Evolutionary conservation across 2,329 filamentous ascomycete species (phyloP).

Genomic region (Geosmithia putterillii): DNA sequence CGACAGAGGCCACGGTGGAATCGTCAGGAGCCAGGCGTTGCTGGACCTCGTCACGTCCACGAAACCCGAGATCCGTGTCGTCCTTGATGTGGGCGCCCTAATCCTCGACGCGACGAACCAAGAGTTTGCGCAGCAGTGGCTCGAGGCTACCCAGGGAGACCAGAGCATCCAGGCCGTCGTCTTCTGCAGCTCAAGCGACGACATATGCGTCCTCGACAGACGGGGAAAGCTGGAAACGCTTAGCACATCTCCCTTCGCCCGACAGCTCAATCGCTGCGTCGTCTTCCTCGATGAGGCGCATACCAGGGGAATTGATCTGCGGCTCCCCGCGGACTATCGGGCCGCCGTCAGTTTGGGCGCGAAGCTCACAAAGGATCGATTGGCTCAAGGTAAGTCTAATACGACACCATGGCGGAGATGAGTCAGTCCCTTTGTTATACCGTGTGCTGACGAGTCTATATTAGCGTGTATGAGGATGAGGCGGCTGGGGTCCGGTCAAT

Average conservation of each 20-base stretch:
- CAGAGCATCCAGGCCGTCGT: conserved; percentile 24
- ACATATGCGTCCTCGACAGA: conserved; percentile 39
- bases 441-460: too few relatives aligned
- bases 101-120: conserved; percentile 51
- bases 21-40: neutral
- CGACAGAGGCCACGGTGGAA: neutral
- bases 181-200: conserved; percentile 44
- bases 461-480: conserved; percentile 65
- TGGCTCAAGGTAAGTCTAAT: conserved; percentile 53
- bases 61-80: conserved; percentile 34
- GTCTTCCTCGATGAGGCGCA: conserved; percentile 62
- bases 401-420: too few relatives aligned
- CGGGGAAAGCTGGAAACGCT: conserved; percentile 33
- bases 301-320: conserved; percentile 57
- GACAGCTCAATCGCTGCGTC: conserved; percentile 44
- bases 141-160: conserved; percentile 14
- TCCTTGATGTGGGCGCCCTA: conserved; percentile 61
- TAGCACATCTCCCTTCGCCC: conserved; percentile 43
- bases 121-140: conserved; percentile 40
- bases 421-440: too few relatives aligned
- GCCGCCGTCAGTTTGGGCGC: conserved; percentile 58
- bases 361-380: conserved; percentile 51
- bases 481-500: conserved; percentile 54
- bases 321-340: conserved; percentile 42
- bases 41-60: neutral